Evolutionary conservation across 176 grass and related monocot genomes (phyloP).

Genomic region (Aegilops tauschii): DNA sequence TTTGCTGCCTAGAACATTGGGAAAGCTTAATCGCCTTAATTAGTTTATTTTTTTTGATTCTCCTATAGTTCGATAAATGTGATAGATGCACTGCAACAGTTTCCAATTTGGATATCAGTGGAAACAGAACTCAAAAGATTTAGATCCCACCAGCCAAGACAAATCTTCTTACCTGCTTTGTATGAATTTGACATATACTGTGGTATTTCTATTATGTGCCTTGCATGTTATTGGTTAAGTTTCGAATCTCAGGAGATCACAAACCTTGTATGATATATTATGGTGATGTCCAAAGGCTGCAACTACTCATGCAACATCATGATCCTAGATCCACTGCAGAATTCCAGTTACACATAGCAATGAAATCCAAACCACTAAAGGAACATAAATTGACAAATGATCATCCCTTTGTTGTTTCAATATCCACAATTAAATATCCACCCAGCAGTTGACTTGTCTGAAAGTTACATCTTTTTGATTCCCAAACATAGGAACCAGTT

Average conservation of each 20-base stretch:
- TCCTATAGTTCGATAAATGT: neutral
- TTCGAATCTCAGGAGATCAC: constrained; percentile 3
- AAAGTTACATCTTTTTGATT: neutral
- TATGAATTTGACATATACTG: neutral
- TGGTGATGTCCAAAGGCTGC: neutral
- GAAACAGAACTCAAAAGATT: neutral
- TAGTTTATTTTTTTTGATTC: neutral
- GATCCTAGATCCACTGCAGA: neutral
- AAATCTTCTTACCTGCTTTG: neutral
- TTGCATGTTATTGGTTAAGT: neutral
- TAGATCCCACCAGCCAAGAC: neutral
- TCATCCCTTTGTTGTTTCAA: neutral
- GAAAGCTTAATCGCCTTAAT: neutral
- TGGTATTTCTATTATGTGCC: neutral
- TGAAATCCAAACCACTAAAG: neutral
- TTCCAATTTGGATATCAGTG: neutral
- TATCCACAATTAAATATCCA: neutral
- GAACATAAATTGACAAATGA: neutral
- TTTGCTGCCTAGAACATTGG: constrained; percentile 5
- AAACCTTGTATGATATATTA: neutral
- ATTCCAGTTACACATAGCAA: constrained; percentile 13
- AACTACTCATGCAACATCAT: neutral
- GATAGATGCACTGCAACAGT: neutral
- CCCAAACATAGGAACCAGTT: neutral
- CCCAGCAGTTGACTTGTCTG: neutral